These are phyloP conservation scores for Aurinia saxatilis DNA, from an alignment of 345 rosid genomes.

Conservation along the genomic window DNA sequence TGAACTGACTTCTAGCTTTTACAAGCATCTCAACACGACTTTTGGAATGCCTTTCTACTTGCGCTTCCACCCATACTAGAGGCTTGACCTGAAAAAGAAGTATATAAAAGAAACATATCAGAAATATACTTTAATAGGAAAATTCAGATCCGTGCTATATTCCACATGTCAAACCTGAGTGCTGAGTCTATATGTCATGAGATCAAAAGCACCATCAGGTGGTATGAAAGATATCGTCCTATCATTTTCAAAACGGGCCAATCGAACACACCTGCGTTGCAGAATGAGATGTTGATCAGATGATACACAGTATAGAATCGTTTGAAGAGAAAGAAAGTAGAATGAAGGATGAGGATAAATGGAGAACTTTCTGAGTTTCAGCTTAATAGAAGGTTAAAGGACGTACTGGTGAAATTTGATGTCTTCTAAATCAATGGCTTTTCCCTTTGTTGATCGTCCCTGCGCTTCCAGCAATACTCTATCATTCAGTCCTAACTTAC, in stretches of 20 bases:
- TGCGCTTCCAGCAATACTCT: constrained; percentile 93
- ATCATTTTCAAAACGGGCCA: constrained; percentile 96
- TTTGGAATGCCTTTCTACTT: constrained; percentile 87
- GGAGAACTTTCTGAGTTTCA: background rate
- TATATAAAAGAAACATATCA: background rate
- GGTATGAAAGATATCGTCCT: constrained; percentile 94
- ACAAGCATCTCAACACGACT: constrained; percentile 85
- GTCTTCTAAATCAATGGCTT: constrained; percentile 95
- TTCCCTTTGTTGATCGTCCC: constrained; percentile 88
- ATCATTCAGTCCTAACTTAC: constrained; percentile 96
- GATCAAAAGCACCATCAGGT: constrained; percentile 96
- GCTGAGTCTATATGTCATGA: constrained; percentile 95
- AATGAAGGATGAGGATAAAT: background rate
- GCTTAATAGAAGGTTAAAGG: background rate
- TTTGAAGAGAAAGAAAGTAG: background rate
- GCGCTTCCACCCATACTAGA: constrained; percentile 93
- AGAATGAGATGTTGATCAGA: background rate
- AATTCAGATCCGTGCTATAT: background rate
- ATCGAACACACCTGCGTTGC: constrained; percentile 74
- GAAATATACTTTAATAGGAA: background rate
- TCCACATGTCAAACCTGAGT: constrained; percentile 58
- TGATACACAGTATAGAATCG: no score
- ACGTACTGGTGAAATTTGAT: constrained; percentile 95
- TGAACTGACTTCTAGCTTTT: constrained; percentile 88
- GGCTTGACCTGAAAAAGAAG: constrained; percentile 63